Base-by-base conservation (phyloP, 257 asterid species). In the Petrea volubilis region DNA sequence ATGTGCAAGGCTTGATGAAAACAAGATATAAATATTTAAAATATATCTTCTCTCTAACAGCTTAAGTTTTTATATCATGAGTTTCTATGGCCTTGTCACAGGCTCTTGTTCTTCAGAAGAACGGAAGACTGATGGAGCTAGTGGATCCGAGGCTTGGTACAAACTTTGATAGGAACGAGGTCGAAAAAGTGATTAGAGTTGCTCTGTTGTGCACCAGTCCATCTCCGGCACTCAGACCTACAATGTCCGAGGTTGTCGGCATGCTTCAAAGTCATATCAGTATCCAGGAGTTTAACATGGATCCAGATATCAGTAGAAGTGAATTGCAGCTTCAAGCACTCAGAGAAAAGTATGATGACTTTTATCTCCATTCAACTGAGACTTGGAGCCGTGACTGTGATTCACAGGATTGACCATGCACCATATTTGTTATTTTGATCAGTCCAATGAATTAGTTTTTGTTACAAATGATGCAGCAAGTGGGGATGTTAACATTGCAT, bases 181-280 rank as follows among this genome's bases (percentile, higher is more conserved):
- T 78, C 2, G 60, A 84, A 64, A 80, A 85, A 55, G 78, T 83
- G 84, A 82, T 83, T 7, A 80, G 81, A 49, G 67, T 86, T 6
- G 90, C 89, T 2, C 78, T 86, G 11, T 21, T 81, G 68, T 88
- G 93, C 79, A 83, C 89, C 2, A 84, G 87, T 61, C 89, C 96
- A 12, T 83, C 93, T 46, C 93, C 93, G 7, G 81, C 92, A 3
- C 79, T 89, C 1, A 77, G 93, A 53, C 93, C 96, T 13, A 81
- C 82, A 33, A 89, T 88, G 93, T 81, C 89, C 6, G 79, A 80
- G 55, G 89, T 88, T 4, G 81, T 85, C 24, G 72, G 79, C 57
- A 79, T 86, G 87, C 90, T 88, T 36, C 81, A 79, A 83, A 93
- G 93, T 31, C 31, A 65, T 34, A 46, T 64, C 56, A 63, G 66